Evolutionary conservation across 2,329 filamentous ascomycete species (phyloP), one percentile per base, ranked within the genome.

Genomic region (Colletotrichum sp.): DNA sequence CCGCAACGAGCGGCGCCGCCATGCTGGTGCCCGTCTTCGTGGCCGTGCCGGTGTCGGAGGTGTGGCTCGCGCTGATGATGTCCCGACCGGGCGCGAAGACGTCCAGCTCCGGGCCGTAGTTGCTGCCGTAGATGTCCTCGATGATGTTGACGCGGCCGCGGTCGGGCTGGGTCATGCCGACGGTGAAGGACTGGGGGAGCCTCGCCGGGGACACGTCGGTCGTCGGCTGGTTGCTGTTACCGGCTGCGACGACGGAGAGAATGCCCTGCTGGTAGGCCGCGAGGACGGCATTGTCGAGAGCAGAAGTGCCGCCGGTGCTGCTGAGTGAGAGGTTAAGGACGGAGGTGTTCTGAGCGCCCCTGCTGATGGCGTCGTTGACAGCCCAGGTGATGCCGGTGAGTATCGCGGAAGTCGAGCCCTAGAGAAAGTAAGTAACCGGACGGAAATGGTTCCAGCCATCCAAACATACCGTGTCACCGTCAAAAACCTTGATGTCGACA

Each of bases 21-120:
- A 93, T 93, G 32, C 88, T 91, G 6, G 92, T 93, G 36, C 91
- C 92, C 9, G 86, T 89, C 79, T 91, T 86, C n/a, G 80, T 86
- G 48, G 83, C 83, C 25, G 81, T 87, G 25, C 88, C 85, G 8
- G 79, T 84, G 34, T 75, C 84, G 68, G 80, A 79, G 15, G 85
- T 83, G 67, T 85, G 86, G 85, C 85, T 90, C 3, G 90, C 81
- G 60, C 86, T 89, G 13, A 87, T 79, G 60, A 91, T 82, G 62
- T 79, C 62, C 48, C 60, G 74, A 56, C 74, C 74, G 16, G 70
- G 74, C 34, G 70, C 74, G 34, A 76, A 76, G 15, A 76, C 64
- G 60, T 76, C 74, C 25, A 76, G 52, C 64, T 74, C 70, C 43
- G 64, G 70, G 18, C 74, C 74, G 58, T 74, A 90, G 82, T 91